phyloP scores from a whole-genome alignment of 257 asterid species.

The Plantago elongata region DNA sequence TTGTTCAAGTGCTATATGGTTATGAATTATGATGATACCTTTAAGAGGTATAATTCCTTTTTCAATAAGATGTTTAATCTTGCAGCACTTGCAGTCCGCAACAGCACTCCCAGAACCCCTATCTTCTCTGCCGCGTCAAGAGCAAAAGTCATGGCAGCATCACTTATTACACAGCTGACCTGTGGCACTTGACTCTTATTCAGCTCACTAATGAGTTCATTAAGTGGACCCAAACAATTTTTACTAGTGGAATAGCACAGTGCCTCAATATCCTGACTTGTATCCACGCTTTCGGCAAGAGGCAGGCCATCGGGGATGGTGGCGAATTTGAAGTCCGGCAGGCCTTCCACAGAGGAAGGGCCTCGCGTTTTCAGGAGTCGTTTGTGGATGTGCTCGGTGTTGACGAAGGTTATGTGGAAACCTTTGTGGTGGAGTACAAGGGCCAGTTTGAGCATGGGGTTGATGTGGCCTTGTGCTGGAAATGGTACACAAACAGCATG shows the following conservation, averaged over 20 bases:
- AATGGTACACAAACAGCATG: constrained; percentile 49
- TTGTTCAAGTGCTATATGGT: no score
- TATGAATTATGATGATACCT: constrained; percentile 22
- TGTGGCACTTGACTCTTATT: constrained; percentile 24
- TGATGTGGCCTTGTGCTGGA: constrained; percentile 59
- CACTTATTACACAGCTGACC: constrained; percentile 39
- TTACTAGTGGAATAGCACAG: constrained; percentile 3
- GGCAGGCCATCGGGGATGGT: constrained; percentile 52
- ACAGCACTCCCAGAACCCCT: constrained; percentile 33
- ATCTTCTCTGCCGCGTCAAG: constrained; percentile 35
- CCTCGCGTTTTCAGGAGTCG: constrained; percentile 30
- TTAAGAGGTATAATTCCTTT: constrained; percentile 36
- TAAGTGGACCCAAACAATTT: constrained; percentile 21
- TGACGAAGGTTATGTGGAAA: constrained; percentile 48
- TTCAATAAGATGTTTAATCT: constrained; percentile 19
- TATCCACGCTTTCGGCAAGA: constrained; percentile 17
- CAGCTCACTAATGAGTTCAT: constrained; percentile 31
- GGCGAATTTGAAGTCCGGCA: constrained; percentile 30
- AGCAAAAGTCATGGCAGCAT: constrained; percentile 36
- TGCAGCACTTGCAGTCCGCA: constrained; percentile 38
- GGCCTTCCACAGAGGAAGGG: constrained; percentile 17
- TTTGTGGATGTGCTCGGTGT: constrained; percentile 26
- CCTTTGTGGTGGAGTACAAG: constrained; percentile 41
- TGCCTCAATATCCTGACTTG: neutral
- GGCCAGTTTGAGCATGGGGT: constrained; percentile 51